These are phyloP conservation scores for Thelonectria discophora DNA, from an alignment of 2,329 filamentous ascomycete species.

Conservation along the genomic window DNA sequence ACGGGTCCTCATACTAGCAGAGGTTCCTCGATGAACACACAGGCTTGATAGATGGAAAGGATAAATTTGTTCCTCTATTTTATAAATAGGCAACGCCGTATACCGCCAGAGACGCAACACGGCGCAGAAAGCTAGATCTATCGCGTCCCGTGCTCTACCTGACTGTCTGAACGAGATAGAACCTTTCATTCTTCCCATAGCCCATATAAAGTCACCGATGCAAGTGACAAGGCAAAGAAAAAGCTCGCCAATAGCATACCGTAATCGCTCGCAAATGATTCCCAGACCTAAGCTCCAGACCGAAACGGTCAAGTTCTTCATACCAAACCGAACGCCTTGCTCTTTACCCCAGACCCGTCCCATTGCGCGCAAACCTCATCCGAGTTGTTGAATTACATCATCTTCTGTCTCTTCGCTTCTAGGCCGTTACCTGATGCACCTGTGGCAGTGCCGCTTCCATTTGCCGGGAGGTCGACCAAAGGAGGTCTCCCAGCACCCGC, in stretches of 20 bases:
- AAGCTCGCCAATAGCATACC: conserved; percentile 9
- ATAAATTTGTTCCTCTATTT: too few relatives aligned
- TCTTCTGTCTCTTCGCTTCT: conserved; percentile 64
- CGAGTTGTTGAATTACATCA: conserved; percentile 40
- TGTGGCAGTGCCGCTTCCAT: conserved; percentile 44
- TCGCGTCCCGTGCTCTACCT: background rate
- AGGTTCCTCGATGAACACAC: background rate
- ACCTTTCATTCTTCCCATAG: background rate
- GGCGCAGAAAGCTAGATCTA: background rate
- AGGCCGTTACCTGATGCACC: conserved; percentile 41
- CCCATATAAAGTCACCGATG: background rate
- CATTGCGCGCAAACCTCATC: conserved; percentile 5
- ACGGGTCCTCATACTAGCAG: background rate
- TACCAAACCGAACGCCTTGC: conserved; percentile 28
- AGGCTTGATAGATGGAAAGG: background rate
- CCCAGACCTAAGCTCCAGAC: conserved; percentile 35
- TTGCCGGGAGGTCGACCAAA: conserved; percentile 61
- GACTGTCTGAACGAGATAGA: background rate
- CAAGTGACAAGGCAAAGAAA: background rate
- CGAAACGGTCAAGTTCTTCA: conserved; percentile 16
- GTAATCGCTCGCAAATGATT: conserved; percentile 22
- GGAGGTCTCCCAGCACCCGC: conserved; percentile 50
- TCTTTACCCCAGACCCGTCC: conserved; percentile 14
- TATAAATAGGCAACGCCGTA: too few relatives aligned
- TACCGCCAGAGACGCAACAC: too few relatives aligned